Conservation (phyloP, 2,329 filamentous ascomycete species). For the Stagonosporopsis chrysanthemi region DNA sequence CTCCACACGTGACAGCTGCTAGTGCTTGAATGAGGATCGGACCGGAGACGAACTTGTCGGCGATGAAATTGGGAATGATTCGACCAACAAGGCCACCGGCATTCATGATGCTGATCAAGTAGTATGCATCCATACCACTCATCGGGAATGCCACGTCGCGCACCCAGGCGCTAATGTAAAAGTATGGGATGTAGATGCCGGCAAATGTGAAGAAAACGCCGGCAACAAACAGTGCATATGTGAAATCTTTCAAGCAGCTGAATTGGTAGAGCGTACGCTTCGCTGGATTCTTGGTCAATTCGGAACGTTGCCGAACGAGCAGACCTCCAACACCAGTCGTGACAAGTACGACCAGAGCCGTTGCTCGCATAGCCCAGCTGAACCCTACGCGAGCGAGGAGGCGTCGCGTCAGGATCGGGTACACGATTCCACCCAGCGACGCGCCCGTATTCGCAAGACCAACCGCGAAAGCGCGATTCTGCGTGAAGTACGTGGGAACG, state of each 20-base stretch:
- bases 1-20: slow-evolving; percentile 56
- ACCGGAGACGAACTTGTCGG: slow-evolving; percentile 58
- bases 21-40: slow-evolving; percentile 56
- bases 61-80: slow-evolving; percentile 59
- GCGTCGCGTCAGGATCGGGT: slow-evolving; percentile 60
- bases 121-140: slow-evolving; percentile 15
- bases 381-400: slow-evolving; percentile 65
- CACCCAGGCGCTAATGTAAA: slow-evolving; percentile 25
- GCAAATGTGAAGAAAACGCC: slow-evolving; percentile 28
- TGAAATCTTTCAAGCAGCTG: slow-evolving; percentile 14
- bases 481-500: slow-evolving; percentile 51
- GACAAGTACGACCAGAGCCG: slow-evolving; percentile 64
- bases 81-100: slow-evolving; percentile 48
- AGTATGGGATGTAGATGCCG: slow-evolving; percentile 25
- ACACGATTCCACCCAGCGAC: slow-evolving; percentile 55
- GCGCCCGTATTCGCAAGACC: slow-evolving; percentile 56
- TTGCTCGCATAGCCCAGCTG: slow-evolving; percentile 66
- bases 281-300: slow-evolving; percentile 19
- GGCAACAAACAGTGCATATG: slow-evolving; percentile 23
- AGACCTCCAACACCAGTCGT: slow-evolving; percentile 57
- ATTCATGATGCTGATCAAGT: slow-evolving; percentile 25
- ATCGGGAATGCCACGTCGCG: slow-evolving; percentile 17
- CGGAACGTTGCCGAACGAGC: slow-evolving; percentile 18
- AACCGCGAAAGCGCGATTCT: slow-evolving; percentile 61
- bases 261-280: slow-evolving; percentile 23